Conservation (phyloP, 306 rosid genomes). For the Begonia peltatifolia region DNA sequence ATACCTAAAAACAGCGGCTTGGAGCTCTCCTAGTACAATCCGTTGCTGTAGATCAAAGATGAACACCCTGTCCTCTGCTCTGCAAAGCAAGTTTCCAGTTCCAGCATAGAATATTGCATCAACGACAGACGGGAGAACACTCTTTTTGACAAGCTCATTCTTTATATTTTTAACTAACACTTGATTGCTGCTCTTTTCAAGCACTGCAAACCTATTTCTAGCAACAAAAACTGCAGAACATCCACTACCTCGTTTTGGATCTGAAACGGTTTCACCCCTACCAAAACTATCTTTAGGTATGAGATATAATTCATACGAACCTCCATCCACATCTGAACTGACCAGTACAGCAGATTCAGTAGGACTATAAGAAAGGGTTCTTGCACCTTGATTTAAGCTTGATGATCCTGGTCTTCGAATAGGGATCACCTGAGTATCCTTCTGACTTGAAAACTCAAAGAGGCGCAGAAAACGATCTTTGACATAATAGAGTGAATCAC, state of each 20-base stretch:
- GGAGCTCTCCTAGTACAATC: constrained; percentile 62
- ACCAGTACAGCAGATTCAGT: constrained; percentile 62
- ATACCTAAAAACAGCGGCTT: constrained; percentile 66
- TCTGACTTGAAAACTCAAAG: constrained; percentile 61
- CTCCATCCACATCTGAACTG: constrained; percentile 73
- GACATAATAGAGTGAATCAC: constrained; percentile 49
- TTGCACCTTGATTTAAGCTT: constrained; percentile 62
- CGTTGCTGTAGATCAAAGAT: constrained; percentile 77
- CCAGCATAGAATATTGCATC: constrained; percentile 84
- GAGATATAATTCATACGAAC: constrained; percentile 67
- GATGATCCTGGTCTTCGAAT: constrained; percentile 73
- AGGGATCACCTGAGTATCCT: constrained; percentile 55
- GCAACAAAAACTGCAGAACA: constrained; percentile 80
- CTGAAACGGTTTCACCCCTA: constrained; percentile 58
- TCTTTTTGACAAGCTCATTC: constrained; percentile 67
- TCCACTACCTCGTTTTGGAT: constrained; percentile 71
- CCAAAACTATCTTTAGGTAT: constrained; percentile 68
- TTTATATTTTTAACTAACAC: constrained; percentile 49
- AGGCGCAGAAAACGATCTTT: constrained; percentile 73
- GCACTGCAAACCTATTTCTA: constrained; percentile 79
- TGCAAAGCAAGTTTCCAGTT: constrained; percentile 60
- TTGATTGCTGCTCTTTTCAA: constrained; percentile 67
- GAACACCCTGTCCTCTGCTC: constrained; percentile 66
- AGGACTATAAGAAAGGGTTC: constrained; percentile 66
- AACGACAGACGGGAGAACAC: constrained; percentile 42